Evolutionary conservation across 2,329 filamentous ascomycete genomes (phyloP).

Genomic region (Neopestalotiopsis sp.): DNA sequence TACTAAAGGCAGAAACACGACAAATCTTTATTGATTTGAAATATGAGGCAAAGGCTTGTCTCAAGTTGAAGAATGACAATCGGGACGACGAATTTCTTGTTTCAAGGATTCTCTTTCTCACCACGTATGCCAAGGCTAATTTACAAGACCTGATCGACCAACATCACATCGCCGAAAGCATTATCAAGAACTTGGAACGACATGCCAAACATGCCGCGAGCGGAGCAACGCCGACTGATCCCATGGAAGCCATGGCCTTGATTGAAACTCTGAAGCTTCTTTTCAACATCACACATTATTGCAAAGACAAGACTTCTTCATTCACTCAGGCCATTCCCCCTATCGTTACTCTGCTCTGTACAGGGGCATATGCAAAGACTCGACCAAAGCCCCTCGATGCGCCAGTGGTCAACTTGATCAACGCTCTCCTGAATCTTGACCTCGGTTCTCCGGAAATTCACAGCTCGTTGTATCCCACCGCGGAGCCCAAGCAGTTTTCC

Average conservation of each 20-base stretch:
- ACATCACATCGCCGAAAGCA: conserved; percentile 69
- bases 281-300: conserved; percentile 85
- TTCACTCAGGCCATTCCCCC: conserved; percentile 74
- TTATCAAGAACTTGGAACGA: conserved; percentile 72
- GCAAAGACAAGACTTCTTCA: conserved; percentile 61
- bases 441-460: conserved; percentile 60
- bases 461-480: conserved; percentile 69
- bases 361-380: conserved; percentile 57
- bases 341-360: conserved; percentile 74
- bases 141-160: conserved; percentile 70
- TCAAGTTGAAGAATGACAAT: conserved; percentile 73
- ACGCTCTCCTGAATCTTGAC: conserved; percentile 81
- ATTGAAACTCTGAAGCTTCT: conserved; percentile 84
- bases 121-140: conserved; percentile 77
- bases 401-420: conserved; percentile 75
- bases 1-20: conserved; percentile 71
- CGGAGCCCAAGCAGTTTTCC: conserved; percentile 63
- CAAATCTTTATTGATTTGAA: conserved; percentile 76
- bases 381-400: conserved; percentile 70
- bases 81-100: conserved; percentile 86
- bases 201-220: conserved; percentile 61
- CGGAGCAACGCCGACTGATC: conserved; percentile 44
- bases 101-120: conserved; percentile 79
- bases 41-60: conserved; percentile 70
- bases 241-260: conserved; percentile 81